A percentile compares a stretch with the other conserved stretches of the same genome.
Conservation (phyloP, 164 flowering plant genomes). For the Buxus sempervirens region DNA sequence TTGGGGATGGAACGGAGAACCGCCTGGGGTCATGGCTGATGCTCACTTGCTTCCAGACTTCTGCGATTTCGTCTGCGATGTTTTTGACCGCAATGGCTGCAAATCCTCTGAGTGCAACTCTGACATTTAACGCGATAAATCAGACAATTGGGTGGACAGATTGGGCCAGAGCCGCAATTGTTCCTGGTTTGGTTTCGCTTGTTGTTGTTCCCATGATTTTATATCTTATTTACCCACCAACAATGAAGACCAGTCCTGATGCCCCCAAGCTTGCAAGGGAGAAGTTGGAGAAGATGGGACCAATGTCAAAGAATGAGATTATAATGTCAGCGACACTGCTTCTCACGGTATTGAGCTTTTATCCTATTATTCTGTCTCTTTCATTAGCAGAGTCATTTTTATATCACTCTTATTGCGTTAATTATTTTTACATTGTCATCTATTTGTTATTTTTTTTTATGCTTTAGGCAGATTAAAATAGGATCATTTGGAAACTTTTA, state of each 20-base stretch:
- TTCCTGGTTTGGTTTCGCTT: slow-evolving; percentile 84
- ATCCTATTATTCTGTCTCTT: background rate
- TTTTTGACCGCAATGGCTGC: slow-evolving; percentile 96
- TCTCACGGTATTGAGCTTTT: slow-evolving; percentile 55
- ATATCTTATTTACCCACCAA: slow-evolving; percentile 80
- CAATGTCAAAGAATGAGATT: slow-evolving; percentile 74
- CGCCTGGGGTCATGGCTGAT: slow-evolving; percentile 83
- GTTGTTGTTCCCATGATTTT: slow-evolving; percentile 70
- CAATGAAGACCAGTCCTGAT: slow-evolving; percentile 82
- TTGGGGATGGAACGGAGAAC: slow-evolving; percentile 80
- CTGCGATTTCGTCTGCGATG: slow-evolving; percentile 83
- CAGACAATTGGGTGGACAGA: slow-evolving; percentile 83
- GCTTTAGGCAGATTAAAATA: background rate
- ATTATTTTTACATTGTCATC: background rate
- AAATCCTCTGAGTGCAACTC: slow-evolving; percentile 78
- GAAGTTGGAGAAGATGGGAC: slow-evolving; percentile 90
- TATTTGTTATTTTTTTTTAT: background rate
- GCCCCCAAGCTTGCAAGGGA: slow-evolving; percentile 87
- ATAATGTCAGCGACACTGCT: slow-evolving; percentile 81
- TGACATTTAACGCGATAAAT: slow-evolving; percentile 55
- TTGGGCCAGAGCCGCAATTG: slow-evolving; percentile 92
- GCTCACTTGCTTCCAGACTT: slow-evolving; percentile 91
- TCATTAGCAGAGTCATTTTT: background rate
- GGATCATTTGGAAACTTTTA: background rate
- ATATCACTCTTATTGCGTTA: background rate